phyloP scores from a whole-genome alignment of 192 early-diverging fungal species.

The Backusella tuberculispora region DNA sequence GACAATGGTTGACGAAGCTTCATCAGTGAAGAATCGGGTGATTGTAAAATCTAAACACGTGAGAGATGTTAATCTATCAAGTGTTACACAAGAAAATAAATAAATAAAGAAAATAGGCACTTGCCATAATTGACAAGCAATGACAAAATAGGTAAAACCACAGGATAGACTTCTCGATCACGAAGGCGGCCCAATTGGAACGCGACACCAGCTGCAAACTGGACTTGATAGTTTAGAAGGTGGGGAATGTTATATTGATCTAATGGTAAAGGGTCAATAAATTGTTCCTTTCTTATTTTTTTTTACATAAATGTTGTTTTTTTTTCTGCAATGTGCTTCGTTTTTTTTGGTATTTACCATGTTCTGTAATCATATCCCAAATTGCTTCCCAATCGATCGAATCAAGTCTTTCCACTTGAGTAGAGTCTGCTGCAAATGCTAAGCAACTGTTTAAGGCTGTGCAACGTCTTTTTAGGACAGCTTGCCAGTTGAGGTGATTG shows the following conservation, averaged over 20 bases:
- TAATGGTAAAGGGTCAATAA: slow-evolving; percentile 14
- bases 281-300: not conserved
- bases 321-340: not conserved
- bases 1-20: slow-evolving; percentile 24
- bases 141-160: slow-evolving; percentile 41
- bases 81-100: slow-evolving; percentile 10
- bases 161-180: slow-evolving; percentile 30
- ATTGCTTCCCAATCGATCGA: slow-evolving; percentile 37
- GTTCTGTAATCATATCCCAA: slow-evolving; percentile 50
- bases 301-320: not conserved
- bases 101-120: not conserved
- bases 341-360: slow-evolving; percentile 35
- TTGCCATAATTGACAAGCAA: slow-evolving; percentile 44
- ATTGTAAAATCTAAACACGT: slow-evolving; percentile 35
- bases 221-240: slow-evolving; percentile 37
- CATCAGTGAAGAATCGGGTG: slow-evolving; percentile 22
- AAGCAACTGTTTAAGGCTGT: slow-evolving; percentile 27
- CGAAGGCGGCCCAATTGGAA: slow-evolving; percentile 34
- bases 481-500: slow-evolving; percentile 32
- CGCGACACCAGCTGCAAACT: slow-evolving; percentile 31
- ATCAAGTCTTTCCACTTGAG: slow-evolving; percentile 13
- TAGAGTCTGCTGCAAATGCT: slow-evolving; percentile 19
- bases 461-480: slow-evolving; percentile 30
- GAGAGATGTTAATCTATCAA: slow-evolving; percentile 1
- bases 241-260: slow-evolving; percentile 41